Base-by-base conservation (phyloP, 2,329 filamentous ascomycete genomes). In the Stromatinia cepivora region DNA sequence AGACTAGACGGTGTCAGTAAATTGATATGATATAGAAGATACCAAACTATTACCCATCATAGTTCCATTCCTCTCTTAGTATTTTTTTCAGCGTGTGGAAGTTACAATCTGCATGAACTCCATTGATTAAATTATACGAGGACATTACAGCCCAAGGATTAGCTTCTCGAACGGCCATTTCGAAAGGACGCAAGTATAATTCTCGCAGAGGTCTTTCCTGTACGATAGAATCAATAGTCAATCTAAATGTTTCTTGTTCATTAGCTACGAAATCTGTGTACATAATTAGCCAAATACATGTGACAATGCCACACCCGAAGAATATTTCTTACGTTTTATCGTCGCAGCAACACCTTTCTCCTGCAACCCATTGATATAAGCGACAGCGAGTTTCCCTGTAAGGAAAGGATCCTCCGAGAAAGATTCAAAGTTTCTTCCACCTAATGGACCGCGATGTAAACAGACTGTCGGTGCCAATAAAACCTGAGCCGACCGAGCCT, bases 381-480 rank as follows among this genome's bases (percentile, higher is more conserved):
- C 85, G 0, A 90, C 87, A 17, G 90, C 90, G 71, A 93, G 81
- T 72, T 89, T 90, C 45, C 91, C 91, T 0, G 91, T 92, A 7
- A 96, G 83, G 13, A 90, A 85, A 0, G 92, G 92, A 73, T 95
- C 92, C 78, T 95, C 92, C 0, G 91, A 93, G 78, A 93, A 95
- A 0, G 92, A 93, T 79, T 96, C 92, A 74, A 95, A 96, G 72
- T 93, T 93, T 70, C 92, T 86, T 25, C 92, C 92, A n/a, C 92
- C 92, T 0, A 95, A 84, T 0, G 92, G 92, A 63, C 91, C 91
- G 22, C 92, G 87, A 76, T 95, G 92, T 83, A 93, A 90, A 81
- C 92, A 93, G 46, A 93, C 88, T 0, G 92, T 94, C 2, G 91
- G 92, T 0, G 89, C 92, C 11, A 94, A 84, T 6, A 94, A 82